Evolutionary conservation across 257 asterid genomes (phyloP), one percentile per base, ranked within the genome.

Genomic region (Scutellaria galericulata): DNA sequence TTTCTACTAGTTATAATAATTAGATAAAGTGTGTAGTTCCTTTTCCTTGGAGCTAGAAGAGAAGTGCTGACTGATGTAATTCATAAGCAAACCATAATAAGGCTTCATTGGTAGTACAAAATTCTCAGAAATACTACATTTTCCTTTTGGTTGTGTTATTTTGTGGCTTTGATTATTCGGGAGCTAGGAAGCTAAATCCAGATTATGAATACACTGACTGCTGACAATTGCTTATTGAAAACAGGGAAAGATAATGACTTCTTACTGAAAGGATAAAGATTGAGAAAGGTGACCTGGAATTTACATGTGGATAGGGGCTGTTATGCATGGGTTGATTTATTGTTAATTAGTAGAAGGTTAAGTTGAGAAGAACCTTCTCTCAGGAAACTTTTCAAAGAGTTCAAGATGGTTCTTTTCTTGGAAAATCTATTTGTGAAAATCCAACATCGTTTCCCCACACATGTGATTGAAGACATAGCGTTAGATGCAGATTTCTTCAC

Each of bases 241-340:
- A 15, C 24, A 41, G 67, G 52, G 39, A 59, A 35, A 59, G 22
- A 35, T 35, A 59, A 31, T n/a, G 12, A 18, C 7, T 14, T 15
- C 35, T 41, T 40, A 41, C 37, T 15, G 9, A 22, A 50, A 51
- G 55, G 51, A 50, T n/a, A 66, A 24, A 14, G 60, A 59, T 15
- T 9, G 14, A 45, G 60, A 48, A 22, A 45, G 20, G 44, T 31
- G 56, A 45, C 42, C 11, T 24, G 8, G 46, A 64, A 7, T 35
- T 46, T 65, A 46, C 13, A 48, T 37, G 18, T 46, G 45, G 18
- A 45, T 39, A 22, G 57, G 71, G 71, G 45, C 71, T 65, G 22
- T 8, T 31, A 48, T 12, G 48, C 15, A 47, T 35, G 61, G 39
- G 31, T 35, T 31, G 27, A 24, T 22, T 67, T 50, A 51, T 51